A percentile compares a stretch with the other conserved stretches of the same genome.
Evolutionary conservation across 2,329 filamentous ascomycete species (phyloP).

Genomic region (Fusarium austroafricanum): DNA sequence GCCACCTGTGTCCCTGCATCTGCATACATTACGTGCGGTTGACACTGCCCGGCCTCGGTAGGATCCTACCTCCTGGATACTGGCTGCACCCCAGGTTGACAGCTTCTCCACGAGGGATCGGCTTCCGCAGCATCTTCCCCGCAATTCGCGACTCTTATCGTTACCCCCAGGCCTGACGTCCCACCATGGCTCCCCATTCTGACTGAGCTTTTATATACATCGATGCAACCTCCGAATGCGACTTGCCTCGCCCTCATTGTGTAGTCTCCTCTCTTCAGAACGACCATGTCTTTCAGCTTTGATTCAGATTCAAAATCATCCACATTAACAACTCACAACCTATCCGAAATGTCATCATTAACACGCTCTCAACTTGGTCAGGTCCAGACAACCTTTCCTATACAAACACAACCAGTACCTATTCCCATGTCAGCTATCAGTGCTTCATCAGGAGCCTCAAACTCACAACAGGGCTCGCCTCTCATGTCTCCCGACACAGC

Average conservation of each 20-base stretch:
- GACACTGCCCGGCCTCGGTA: slow-evolving; percentile 34
- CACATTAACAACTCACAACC: slow-evolving; percentile 39
- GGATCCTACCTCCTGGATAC: slow-evolving; percentile 19
- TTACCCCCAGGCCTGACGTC: slow-evolving; percentile 45
- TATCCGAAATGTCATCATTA: slow-evolving; percentile 58
- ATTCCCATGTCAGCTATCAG: slow-evolving; percentile 66
- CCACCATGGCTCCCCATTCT: slow-evolving; percentile 52
- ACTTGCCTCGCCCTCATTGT: slow-evolving; percentile 42
- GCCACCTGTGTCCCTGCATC: slow-evolving; percentile 44
- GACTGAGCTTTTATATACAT: slow-evolving; percentile 53
- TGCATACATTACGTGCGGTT: slow-evolving; percentile 42
- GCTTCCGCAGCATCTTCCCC: slow-evolving; percentile 44
- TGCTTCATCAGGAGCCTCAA: slow-evolving; percentile 66
- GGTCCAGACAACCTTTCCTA: slow-evolving; percentile 60
- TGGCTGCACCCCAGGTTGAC: slow-evolving; percentile 45
- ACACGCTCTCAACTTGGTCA: slow-evolving; percentile 56
- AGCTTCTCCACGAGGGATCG: slow-evolving; percentile 43
- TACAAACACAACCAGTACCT: slow-evolving; percentile 52
- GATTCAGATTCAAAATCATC: slow-evolving; percentile 41
- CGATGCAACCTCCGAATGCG: slow-evolving; percentile 50
- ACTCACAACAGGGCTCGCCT: slow-evolving; percentile 67
- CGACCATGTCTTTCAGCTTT: slow-evolving; percentile 43
- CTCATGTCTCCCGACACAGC: slow-evolving; percentile 66
- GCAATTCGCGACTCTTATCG: slow-evolving; percentile 39
- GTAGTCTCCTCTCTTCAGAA: slow-evolving; percentile 37